Percentiles rank a stretch among this genome's conserved stretches.
Evolutionary conservation across 352 stramenopile genomes (phyloP).

Genomic region (Globisporangium canariense): DNA sequence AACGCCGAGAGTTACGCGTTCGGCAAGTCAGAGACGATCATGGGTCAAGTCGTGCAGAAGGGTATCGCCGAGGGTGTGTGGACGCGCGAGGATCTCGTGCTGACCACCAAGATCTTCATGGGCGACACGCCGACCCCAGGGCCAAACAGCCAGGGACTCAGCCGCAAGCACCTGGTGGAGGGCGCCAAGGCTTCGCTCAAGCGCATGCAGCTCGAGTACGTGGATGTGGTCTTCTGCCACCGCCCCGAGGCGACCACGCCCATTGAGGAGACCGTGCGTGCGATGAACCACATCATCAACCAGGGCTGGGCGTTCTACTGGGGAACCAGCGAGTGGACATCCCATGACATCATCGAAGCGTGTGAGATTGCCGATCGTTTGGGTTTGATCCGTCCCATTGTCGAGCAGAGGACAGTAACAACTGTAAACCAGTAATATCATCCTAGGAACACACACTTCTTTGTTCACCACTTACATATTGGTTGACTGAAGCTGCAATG

Average conservation of each 20-base stretch:
- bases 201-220: slow-evolving; percentile 37
- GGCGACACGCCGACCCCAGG: slow-evolving; percentile 16
- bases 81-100: slow-evolving; percentile 42
- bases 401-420: slow-evolving; percentile 29
- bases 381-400: slow-evolving; percentile 22
- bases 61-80: slow-evolving; percentile 22
- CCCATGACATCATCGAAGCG: slow-evolving; percentile 45
- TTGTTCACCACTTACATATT: no score
- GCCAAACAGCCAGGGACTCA: slow-evolving; percentile 27
- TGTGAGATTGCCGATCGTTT: slow-evolving; percentile 32
- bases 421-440: no score
- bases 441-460: no score
- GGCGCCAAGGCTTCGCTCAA: slow-evolving; percentile 33
- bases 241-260: slow-evolving; percentile 26
- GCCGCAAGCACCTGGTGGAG: slow-evolving; percentile 25
- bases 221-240: slow-evolving; percentile 52
- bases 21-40: slow-evolving; percentile 32
- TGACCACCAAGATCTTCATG: slow-evolving; percentile 63
- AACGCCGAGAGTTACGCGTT: slow-evolving; percentile 35
- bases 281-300: slow-evolving; percentile 39
- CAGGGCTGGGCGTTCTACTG: slow-evolving; percentile 38
- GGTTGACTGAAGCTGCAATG: no score
- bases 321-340: slow-evolving; percentile 52
- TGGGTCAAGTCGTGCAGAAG: slow-evolving; percentile 14
- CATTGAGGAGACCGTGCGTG: slow-evolving; percentile 41